phyloP scores from a whole-genome alignment of 805 yeast genomes.

The Metschnikowia rubicola region DNA sequence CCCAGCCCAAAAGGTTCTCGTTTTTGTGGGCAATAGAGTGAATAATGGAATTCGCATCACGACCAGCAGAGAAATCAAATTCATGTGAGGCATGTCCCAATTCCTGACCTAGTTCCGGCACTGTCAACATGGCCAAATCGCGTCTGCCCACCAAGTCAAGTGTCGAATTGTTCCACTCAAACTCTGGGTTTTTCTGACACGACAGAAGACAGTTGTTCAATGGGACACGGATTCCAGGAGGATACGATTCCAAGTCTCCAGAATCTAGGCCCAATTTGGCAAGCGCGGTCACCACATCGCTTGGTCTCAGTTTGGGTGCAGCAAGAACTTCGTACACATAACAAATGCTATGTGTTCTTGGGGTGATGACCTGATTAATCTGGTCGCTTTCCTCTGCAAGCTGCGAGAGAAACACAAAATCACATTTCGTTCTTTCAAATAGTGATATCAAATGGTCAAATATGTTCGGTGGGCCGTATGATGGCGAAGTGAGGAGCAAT shows the following conservation, averaged over 20 bases:
- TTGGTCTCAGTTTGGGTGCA: slow-evolving; percentile 48
- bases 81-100: background rate
- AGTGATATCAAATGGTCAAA: slow-evolving; percentile 54
- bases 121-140: slow-evolving; percentile 47
- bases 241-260: slow-evolving; percentile 61
- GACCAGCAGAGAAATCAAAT: background rate
- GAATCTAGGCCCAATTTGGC: slow-evolving; percentile 51
- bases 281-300: slow-evolving; percentile 59
- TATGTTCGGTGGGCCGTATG: slow-evolving; percentile 59
- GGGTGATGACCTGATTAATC: slow-evolving; percentile 59
- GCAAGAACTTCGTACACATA: slow-evolving; percentile 61
- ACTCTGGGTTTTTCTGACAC: slow-evolving; percentile 51
- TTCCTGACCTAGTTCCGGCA: slow-evolving; percentile 2
- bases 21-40: slow-evolving; percentile 34
- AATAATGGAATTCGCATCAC: slow-evolving; percentile 41
- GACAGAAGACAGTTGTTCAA: slow-evolving; percentile 56
- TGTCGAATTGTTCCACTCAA: slow-evolving; percentile 44
- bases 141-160: slow-evolving; percentile 63
- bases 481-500: slow-evolving; percentile 43
- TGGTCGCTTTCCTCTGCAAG: slow-evolving; percentile 59
- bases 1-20: slow-evolving; percentile 59
- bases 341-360: slow-evolving; percentile 58
- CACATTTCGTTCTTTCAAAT: slow-evolving; percentile 39
- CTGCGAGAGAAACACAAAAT: slow-evolving; percentile 64
- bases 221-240: slow-evolving; percentile 68